Conservation (phyloP, 805 yeast species). For the Barnettozyma populi region DNA sequence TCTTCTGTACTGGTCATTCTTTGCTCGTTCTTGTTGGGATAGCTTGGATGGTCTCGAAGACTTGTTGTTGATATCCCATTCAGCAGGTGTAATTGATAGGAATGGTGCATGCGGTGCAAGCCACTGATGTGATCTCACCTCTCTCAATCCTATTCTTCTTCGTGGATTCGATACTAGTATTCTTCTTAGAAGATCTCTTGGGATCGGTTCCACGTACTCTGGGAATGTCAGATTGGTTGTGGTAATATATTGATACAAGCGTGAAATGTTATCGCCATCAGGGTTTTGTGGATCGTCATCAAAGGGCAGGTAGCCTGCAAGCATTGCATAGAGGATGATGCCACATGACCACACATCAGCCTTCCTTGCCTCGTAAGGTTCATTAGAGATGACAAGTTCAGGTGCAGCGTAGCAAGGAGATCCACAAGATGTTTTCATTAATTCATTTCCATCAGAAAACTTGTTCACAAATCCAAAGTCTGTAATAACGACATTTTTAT, state of each 20-base stretch:
- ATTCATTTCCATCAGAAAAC: conserved; percentile 51
- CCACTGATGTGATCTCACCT: conserved; percentile 84
- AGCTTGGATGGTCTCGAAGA: not conserved
- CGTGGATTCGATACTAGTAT: conserved; percentile 82
- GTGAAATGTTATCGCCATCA: conserved; percentile 90
- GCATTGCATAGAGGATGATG: conserved; percentile 90
- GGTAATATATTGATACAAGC: conserved; percentile 86
- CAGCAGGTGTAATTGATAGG: conserved; percentile 77
- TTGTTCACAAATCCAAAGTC: conserved; percentile 91
- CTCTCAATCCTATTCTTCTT: conserved; percentile 61
- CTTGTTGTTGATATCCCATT: conserved; percentile 65
- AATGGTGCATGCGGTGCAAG: conserved; percentile 76
- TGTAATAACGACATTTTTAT: conserved; percentile 61
- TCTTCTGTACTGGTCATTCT: conserved; percentile 28
- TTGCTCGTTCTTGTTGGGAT: conserved; percentile 18
- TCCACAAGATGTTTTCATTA: conserved; percentile 94
- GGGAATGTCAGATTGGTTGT: conserved; percentile 92
- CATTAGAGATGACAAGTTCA: conserved; percentile 81
- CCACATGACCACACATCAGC: conserved; percentile 98
- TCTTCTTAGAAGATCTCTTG: conserved; percentile 83
- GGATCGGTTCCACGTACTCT: conserved; percentile 83
- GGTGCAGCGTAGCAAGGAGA: conserved; percentile 99
- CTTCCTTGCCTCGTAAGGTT: conserved; percentile 85
- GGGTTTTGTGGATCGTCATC: conserved; percentile 97
- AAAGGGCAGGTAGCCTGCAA: conserved; percentile 94